phyloP scores from a whole-genome alignment of 352 stramenopile species.

The Pythium brachiatum region DNA sequence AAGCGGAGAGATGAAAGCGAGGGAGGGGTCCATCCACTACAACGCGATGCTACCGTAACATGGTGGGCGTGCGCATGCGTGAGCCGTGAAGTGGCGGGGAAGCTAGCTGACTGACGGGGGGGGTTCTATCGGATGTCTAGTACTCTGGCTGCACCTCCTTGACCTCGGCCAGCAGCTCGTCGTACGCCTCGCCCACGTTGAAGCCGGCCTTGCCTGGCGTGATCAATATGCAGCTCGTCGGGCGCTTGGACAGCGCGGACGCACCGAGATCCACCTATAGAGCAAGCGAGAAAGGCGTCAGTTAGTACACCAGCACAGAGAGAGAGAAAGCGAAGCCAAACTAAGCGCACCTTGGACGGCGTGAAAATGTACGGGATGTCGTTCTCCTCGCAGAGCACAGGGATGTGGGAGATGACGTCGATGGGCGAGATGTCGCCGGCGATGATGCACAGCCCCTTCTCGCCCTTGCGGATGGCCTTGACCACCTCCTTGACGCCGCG shows the following conservation, averaged over 20 bases:
- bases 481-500: constrained; percentile 99
- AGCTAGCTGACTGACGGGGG: background rate
- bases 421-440: constrained; percentile 99
- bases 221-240: constrained; percentile 98
- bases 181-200: constrained; percentile 86
- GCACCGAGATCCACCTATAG: constrained; percentile 90
- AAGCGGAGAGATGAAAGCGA: constrained; percentile 5
- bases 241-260: constrained; percentile 96
- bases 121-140: constrained; percentile 39
- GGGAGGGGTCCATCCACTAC: background rate
- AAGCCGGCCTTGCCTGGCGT: constrained; percentile 91
- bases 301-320: background rate
- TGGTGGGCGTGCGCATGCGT: background rate
- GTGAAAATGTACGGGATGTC: constrained; percentile 99
- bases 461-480: constrained; percentile 96
- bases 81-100: background rate
- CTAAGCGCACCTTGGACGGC: constrained; percentile 87
- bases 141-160: constrained; percentile 87
- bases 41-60: background rate
- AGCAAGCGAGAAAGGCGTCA: constrained; percentile 4
- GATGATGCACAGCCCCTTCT: constrained; percentile 98
- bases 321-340: background rate
- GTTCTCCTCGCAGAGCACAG: constrained; percentile 98
- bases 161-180: constrained; percentile 87
- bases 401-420: constrained; percentile 99